Base-by-base conservation (phyloP, 805 yeast species). In the Saccharomycopsis sp. region DNA sequence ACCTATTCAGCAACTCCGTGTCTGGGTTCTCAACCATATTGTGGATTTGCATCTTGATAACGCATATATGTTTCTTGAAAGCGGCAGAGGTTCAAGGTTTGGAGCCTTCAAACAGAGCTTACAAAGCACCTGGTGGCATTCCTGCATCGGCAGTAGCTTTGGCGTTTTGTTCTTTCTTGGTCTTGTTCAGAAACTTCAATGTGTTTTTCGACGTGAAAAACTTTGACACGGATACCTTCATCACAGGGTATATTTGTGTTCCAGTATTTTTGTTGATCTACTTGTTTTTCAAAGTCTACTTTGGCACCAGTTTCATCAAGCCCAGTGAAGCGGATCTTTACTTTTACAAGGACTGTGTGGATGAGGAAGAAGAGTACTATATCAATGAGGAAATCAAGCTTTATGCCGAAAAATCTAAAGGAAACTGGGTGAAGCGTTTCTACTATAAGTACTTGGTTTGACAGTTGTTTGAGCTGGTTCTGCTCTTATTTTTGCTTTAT, bases 11-110 rank as follows among this genome's bases (percentile, higher is more conserved):
- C 36, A 67, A 64, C 47, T 68, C 67, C 22, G 70, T 65, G 31
- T 61, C 67, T 26, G 61, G 67, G 51, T 59, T 68, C 36, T 69
- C 71, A 16, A 61, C 67, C 50, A 55, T 67, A 49, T 64, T 70
- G 15, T 67, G 73, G 73, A 45, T 61, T 8, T 63, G 68, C 51
- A 64, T 67, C 37, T 61, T 67, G 47, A 50, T 59, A 60, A 46
- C 49, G 46, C 73, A 67, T 51, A 60, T 67, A 42, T 58, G 65
- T 40, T 67, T 66, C 52, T 64, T 66, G 66, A 50, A 49, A 34
- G 73, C 73, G 5, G 62, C 63, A 48, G 60, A 61, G 51, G 68
- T 59, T 3, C 73, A 67, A 53, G 68, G 69, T 3, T 42, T 62
- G 31, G 59, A 56, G 48, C 59, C 69, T 53, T 55, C 57, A 15